These are phyloP conservation scores for Ascosphaera pollenicola DNA, from an alignment of 2,329 filamentous ascomycete genomes.

Conservation along the genomic window DNA sequence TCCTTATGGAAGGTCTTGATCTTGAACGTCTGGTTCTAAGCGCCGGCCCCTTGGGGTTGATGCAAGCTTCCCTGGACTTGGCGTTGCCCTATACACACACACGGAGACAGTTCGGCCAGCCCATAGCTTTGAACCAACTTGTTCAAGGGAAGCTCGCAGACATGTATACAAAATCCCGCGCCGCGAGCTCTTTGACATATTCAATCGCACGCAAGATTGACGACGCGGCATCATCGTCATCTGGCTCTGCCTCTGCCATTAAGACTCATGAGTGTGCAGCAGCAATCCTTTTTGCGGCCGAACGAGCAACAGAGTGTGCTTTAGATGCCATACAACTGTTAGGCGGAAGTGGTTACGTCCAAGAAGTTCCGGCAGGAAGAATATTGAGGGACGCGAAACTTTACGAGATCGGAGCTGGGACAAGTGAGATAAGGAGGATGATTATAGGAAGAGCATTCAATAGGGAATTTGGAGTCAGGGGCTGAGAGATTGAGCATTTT, in stretches of 20 bases:
- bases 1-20: conserved; percentile 92
- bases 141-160: conserved; percentile 85
- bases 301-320: conserved; percentile 63
- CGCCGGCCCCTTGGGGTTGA: conserved; percentile 77
- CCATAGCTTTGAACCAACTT: conserved; percentile 81
- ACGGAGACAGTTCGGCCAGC: conserved; percentile 66
- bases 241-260: conserved; percentile 24
- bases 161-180: conserved; percentile 90
- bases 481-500: not conserved
- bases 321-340: conserved; percentile 45
- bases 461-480: conserved; percentile 42
- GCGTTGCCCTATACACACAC: conserved; percentile 75
- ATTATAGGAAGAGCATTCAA: conserved; percentile 88
- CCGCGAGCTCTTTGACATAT: conserved; percentile 71
- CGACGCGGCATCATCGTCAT: conserved; percentile 31
- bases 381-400: conserved; percentile 58
- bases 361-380: conserved; percentile 79
- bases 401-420: conserved; percentile 94
- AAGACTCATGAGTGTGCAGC: conserved; percentile 85
- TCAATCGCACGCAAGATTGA: conserved; percentile 60
- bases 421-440: conserved; percentile 81
- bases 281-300: conserved; percentile 79
- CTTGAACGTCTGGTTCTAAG: conserved; percentile 81
- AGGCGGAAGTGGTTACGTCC: conserved; percentile 88
- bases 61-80: conserved; percentile 77